phyloP scores from a whole-genome alignment of 352 stramenopile species.

The Blastocystis sp. region DNA sequence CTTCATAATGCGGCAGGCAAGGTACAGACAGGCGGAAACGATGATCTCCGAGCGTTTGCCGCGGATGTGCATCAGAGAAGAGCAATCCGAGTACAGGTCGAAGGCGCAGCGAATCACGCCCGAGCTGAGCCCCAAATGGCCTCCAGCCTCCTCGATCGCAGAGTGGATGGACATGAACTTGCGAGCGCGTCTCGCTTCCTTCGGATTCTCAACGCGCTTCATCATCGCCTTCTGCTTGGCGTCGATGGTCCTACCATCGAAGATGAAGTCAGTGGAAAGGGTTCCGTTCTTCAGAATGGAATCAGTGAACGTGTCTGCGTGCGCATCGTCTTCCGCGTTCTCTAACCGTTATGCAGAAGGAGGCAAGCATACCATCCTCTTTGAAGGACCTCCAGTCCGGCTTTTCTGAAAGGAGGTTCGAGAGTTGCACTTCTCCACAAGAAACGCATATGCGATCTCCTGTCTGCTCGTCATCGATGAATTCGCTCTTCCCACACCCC shows the following conservation, averaged over 20 bases:
- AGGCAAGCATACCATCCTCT: conserved; percentile 26
- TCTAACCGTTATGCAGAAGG: conserved; percentile 18
- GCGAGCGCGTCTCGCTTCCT: conserved; percentile 3
- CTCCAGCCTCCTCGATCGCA: conserved; percentile 32
- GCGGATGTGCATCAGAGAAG: conserved; percentile 58
- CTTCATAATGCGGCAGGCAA: conserved; percentile 28
- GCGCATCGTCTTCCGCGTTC: conserved; percentile 42
- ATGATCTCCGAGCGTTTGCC: conserved; percentile 55
- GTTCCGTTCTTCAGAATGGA: neutral
- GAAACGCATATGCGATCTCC: conserved; percentile 42
- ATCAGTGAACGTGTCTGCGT: conserved; percentile 30
- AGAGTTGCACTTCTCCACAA: conserved; percentile 36
- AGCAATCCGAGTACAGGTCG: conserved; percentile 52
- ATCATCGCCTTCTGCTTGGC: neutral
- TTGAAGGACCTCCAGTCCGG: conserved; percentile 52
- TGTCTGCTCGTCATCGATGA: conserved; percentile 42
- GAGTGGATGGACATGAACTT: conserved; percentile 35
- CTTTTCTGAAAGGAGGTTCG: conserved; percentile 60
- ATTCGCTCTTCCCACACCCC: conserved; percentile 40
- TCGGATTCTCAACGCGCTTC: conserved; percentile 9
- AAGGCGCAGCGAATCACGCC: conserved; percentile 43
- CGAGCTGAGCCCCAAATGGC: conserved; percentile 11
- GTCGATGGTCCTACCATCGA: conserved; percentile 37
- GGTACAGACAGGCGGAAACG: conserved; percentile 53
- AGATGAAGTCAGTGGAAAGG: conserved; percentile 53